Percentiles rank a stretch among this genome's conserved stretches.
Conservation (phyloP, 495 filamentous ascomycete species). For the Aspergillus sparsus region DNA sequence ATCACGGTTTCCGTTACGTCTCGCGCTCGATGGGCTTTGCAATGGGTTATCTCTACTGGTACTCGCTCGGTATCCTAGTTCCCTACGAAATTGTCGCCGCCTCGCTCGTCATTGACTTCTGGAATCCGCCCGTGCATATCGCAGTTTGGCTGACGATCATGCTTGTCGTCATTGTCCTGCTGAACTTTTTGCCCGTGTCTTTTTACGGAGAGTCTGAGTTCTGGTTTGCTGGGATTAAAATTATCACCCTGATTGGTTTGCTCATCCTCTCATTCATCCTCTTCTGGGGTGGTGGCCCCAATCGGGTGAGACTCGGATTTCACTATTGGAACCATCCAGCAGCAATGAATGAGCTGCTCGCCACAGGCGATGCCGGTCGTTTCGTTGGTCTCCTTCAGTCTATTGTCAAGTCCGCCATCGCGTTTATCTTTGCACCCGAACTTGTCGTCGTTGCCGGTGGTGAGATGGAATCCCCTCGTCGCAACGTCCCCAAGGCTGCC, state of each 20-base stretch:
- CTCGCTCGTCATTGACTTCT: conserved; percentile 71
- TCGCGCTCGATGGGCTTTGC: conserved; percentile 64
- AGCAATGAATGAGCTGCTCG: conserved; percentile 54
- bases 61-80: conserved; percentile 67
- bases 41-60: conserved; percentile 64
- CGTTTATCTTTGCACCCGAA: conserved; percentile 59
- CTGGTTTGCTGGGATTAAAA: conserved; percentile 71
- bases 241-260: conserved; percentile 72
- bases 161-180: conserved; percentile 60
- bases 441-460: conserved; percentile 56
- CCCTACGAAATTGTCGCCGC: conserved; percentile 68
- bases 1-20: conserved; percentile 60
- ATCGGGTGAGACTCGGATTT: conserved; percentile 66
- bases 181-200: conserved; percentile 66
- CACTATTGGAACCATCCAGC: conserved; percentile 72
- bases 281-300: conserved; percentile 67
- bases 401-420: conserved; percentile 53
- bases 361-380: conserved; percentile 37
- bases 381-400: conserved; percentile 47
- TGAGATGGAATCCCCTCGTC: conserved; percentile 76
- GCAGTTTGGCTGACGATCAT: conserved; percentile 71
- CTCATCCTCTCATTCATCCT: conserved; percentile 69
- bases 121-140: conserved; percentile 49
- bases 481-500: conserved; percentile 74
- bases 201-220: conserved; percentile 75